Conservation (phyloP, 352 stramenopile genomes). For the Globisporangium abappressorium region DNA sequence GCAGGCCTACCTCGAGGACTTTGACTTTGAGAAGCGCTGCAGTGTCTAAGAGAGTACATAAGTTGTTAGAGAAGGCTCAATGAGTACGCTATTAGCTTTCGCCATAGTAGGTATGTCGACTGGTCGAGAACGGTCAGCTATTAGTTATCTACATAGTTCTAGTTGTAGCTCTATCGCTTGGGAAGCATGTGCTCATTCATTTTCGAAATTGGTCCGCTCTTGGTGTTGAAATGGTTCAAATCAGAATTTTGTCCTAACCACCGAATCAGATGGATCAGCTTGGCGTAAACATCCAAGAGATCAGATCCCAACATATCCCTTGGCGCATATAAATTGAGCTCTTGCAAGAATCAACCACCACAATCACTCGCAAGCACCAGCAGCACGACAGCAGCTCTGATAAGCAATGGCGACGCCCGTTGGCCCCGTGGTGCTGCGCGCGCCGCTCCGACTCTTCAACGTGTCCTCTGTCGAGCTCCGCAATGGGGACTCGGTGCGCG, state of each 20-base stretch:
- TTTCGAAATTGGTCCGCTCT: background rate
- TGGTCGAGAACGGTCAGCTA: background rate
- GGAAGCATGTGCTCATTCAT: background rate
- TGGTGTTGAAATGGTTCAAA: background rate
- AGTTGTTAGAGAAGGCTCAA: background rate
- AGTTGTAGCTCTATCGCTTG: no score
- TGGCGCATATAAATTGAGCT: background rate
- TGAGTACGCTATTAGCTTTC: no score
- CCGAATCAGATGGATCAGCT: no score
- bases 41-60: background rate
- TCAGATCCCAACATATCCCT: background rate
- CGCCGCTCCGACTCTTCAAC: slow-evolving; percentile 12
- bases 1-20: slow-evolving; percentile 19
- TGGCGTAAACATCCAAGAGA: background rate
- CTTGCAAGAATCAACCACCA: background rate
- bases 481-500: slow-evolving; percentile 31
- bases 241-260: background rate
- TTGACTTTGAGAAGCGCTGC: slow-evolving; percentile 15
- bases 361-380: no score
- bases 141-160: no score
- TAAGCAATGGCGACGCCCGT: background rate
- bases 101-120: background rate
- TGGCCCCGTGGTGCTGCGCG: slow-evolving; percentile 1
- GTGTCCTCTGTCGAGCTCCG: slow-evolving; percentile 17
- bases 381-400: background rate